These are phyloP conservation scores for Teratosphaeria gauchensis DNA, from an alignment of 2,329 filamentous ascomycete genomes.

Conservation along the genomic window DNA sequence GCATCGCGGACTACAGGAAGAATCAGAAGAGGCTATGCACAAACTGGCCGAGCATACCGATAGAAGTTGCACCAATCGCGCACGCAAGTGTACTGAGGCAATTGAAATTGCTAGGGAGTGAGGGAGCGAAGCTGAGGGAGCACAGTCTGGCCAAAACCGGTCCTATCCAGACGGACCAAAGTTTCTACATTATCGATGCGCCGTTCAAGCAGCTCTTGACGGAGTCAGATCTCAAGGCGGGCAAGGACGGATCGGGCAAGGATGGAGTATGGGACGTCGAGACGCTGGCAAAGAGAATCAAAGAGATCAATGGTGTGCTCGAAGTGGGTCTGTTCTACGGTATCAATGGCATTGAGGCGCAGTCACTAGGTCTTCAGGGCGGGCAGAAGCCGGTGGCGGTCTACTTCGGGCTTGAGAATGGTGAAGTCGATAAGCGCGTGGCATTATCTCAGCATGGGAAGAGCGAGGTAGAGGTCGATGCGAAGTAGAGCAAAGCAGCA, in stretches of 20 bases:
- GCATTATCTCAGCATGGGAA: background rate
- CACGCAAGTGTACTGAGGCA: conserved; percentile 66
- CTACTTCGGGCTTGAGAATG: conserved; percentile 81
- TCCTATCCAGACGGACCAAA: conserved; percentile 75
- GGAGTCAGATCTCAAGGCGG: conserved; percentile 40
- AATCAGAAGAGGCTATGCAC: conserved; percentile 64
- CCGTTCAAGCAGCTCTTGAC: conserved; percentile 67
- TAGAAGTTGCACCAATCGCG: conserved; percentile 84
- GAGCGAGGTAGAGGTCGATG: background rate
- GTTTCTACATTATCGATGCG: conserved; percentile 85
- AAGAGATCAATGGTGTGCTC: conserved; percentile 74
- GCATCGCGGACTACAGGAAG: conserved; percentile 70
- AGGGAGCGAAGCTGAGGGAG: conserved; percentile 60
- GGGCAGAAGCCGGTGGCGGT: conserved; percentile 88
- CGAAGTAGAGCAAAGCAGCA: background rate
- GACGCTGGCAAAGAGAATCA: conserved; percentile 62
- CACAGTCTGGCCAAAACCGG: conserved; percentile 70
- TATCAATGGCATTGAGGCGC: conserved; percentile 61
- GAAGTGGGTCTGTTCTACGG: conserved; percentile 90
- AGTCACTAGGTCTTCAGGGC: conserved; percentile 49
- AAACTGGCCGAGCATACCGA: conserved; percentile 76
- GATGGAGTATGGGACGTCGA: conserved; percentile 70
- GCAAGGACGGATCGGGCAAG: conserved; percentile 34
- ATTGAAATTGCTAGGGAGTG: conserved; percentile 63
- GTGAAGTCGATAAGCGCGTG: conserved; percentile 27